Base-by-base conservation (phyloP, 306 rosid species). In the Arachis stenosperma region DNA sequence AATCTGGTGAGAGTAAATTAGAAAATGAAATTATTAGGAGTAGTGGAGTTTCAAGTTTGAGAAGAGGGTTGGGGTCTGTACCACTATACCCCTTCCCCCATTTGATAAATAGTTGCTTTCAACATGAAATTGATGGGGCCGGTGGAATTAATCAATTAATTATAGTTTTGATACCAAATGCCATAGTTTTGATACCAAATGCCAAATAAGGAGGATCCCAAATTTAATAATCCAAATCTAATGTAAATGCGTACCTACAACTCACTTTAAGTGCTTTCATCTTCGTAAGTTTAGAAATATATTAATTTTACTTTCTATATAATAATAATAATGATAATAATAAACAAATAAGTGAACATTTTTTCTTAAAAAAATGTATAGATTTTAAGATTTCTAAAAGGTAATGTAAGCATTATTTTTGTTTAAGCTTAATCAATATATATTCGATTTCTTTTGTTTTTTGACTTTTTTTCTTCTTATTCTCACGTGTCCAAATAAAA, bases 221-320 rank as follows among this genome's bases (percentile, higher is more conserved):
- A 27, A 53, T 80, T 22, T 46, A 80, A 47, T 80, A 80, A 63
- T 80, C 40, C 55, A 12, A 27, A 53, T 80, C 46, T 44, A 41
- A 13, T 57, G 7, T 42, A 60, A 9, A 42, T n/a, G 56, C 64
- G 42, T 27, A 9, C 60, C 2, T 9, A 40, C 14, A 29, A 55
- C 79, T 10, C 43, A 58, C 44, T 4, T 6, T 1, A n/a, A 62
- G 22, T 8, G 76, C 58, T 48, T 41, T 7, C 6, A 60, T 36
- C 46, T 36, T 60, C 13, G 2, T 10, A 60, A 12, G 62, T 14
- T 29, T 29, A 27, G 27, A 22, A 22, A 22, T 22, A 22, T 22
- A 22, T 22, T 1, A 22, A 1, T 22, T 22, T 22, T 22, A 22
- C 27, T 22, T 22, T 1, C 27, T 22, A 22, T 22, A 22, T 22